phyloP scores from a whole-genome alignment of 2,329 filamentous ascomycete species.

The Diaporthe vexans region DNA sequence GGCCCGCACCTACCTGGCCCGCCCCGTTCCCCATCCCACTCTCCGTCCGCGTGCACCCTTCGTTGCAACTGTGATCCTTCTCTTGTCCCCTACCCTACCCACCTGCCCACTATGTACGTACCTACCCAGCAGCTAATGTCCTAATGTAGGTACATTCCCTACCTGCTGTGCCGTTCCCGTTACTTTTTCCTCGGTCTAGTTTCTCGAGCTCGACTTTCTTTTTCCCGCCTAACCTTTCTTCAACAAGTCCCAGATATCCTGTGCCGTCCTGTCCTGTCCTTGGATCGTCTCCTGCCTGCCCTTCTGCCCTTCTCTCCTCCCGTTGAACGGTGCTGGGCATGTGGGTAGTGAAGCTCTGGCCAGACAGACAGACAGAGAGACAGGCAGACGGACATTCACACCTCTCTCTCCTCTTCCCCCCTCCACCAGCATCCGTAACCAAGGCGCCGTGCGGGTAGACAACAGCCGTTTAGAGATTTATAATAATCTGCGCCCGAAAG shows the following conservation, averaged over 20 bases:
- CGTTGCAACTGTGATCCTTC: constrained; percentile 33
- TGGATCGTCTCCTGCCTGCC: neutral
- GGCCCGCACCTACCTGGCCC: constrained; percentile 5
- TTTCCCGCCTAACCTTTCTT: constrained; percentile 8
- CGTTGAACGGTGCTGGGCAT: neutral
- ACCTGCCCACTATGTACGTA: neutral
- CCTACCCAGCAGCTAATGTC: neutral
- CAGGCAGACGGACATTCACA: no score
- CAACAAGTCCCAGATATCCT: constrained; percentile 3
- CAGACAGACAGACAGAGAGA: neutral
- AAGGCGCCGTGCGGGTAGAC: neutral
- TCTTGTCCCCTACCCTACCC: neutral
- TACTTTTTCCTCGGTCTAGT: neutral
- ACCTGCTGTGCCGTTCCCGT: neutral
- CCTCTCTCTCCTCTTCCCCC: no score
- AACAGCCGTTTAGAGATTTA: constrained; percentile 22
- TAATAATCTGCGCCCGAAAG: constrained; percentile 10
- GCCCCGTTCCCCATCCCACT: constrained; percentile 10
- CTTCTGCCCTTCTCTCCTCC: neutral
- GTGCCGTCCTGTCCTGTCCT: neutral
- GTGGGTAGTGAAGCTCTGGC: neutral
- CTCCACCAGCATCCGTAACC: neutral
- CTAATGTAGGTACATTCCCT: neutral
- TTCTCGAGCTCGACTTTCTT: neutral
- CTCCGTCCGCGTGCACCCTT: constrained; percentile 9